Evolutionary conservation across 495 filamentous ascomycete species (phyloP), one percentile per base, ranked within the genome.

Genomic region (Daldinia caldariorum): DNA sequence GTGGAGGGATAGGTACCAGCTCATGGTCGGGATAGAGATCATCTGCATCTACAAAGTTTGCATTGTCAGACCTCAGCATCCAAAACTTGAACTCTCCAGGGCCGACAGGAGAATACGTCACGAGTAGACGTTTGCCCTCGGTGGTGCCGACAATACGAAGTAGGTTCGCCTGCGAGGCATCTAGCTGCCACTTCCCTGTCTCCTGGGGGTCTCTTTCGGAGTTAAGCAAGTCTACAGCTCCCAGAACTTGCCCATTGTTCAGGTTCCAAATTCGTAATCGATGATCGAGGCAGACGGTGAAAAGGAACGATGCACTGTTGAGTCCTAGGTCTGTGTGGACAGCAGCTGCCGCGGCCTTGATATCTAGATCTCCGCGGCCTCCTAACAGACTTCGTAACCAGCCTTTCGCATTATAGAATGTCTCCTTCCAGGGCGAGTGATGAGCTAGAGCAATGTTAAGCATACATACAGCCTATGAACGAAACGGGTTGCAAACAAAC

Each of bases 81-180:
- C 94, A 99, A 79, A 99, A 94, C 79, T 97, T 98, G 86, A 99
- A 97, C 69, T 93, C 89, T 26, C 93, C 92, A 75, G 93, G 83
- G 63, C 92, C 89, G 72, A 93, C 83, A 8, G 95, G 93, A 35
- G 94, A 97, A 77, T 92, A 97, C 12, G 93, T 94, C 22, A 92
- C 88, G 20, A 93, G 86, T 63, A 91, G 85, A 70, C 92, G 93
- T 47, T 85, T 81, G 62, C 92, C 89, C 31, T 81, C 85, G 22
- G 83, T 85, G 51, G 87, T 82, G 43, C 90, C 86, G 58, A 94
- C 83, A 13, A 97, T 85, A 58, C 88, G 87, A 47, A 97, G 85
- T 32, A 98, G 67, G 82, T 90, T 79, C 79, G 83, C 78, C 84
- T 92, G 75, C 71, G 87, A 70, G 8, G 95, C 91, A 63, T 94